Conservation (phyloP, 257 asterid species). For the Jasminum sambac region DNA sequence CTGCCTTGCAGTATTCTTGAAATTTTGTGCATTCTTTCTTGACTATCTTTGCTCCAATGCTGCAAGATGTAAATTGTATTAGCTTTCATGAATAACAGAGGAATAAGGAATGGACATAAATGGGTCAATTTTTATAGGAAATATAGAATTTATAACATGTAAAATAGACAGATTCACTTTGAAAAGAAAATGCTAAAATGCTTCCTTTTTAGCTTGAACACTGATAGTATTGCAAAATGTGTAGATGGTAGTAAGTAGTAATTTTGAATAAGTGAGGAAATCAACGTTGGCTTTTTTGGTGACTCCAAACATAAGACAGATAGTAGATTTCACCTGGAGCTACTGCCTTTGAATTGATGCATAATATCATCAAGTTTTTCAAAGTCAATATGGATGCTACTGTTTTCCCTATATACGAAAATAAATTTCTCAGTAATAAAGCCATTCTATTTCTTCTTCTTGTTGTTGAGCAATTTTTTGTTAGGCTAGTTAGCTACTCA, state of each 20-base stretch:
- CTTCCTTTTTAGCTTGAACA: no score
- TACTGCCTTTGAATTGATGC: conserved; percentile 87
- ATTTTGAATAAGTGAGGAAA: no score
- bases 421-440: background rate
- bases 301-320: background rate
- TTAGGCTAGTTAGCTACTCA: conserved; percentile 26
- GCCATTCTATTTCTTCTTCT: background rate
- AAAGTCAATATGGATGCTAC: conserved; percentile 44
- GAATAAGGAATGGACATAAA: background rate
- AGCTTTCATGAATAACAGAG: background rate
- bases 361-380: conserved; percentile 56
- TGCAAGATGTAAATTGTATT: conserved; percentile 23
- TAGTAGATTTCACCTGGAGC: conserved; percentile 57
- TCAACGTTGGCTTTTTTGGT: no score
- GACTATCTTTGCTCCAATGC: conserved; percentile 82
- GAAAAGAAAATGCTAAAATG: background rate
- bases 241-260: no score
- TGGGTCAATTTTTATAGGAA: background rate
- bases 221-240: no score
- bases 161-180: background rate
- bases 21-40: conserved; percentile 63
- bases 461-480: background rate
- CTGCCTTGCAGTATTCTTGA: conserved; percentile 63
- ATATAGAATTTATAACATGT: background rate
- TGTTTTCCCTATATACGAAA: conserved; percentile 37